Conservation (phyloP, 2,329 filamentous ascomycete genomes). For the Neonectria neomacrospora region DNA sequence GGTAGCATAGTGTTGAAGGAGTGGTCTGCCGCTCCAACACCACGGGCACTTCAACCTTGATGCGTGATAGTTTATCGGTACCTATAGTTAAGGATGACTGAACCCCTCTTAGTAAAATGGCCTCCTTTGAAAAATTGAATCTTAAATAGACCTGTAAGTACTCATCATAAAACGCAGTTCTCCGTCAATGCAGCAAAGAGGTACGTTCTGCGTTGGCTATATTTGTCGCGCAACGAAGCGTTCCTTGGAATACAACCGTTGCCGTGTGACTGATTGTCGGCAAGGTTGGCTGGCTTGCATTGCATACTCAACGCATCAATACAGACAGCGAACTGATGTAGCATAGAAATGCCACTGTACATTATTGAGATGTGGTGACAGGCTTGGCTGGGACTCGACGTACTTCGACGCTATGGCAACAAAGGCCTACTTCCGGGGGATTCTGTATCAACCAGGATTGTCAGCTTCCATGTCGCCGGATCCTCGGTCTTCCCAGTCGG, state of each 20-base stretch:
- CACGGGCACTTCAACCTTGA: too few species aligned
- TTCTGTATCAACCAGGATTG: not conserved
- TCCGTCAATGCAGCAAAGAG: too few species aligned
- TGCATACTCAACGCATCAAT: not conserved
- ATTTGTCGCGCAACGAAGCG: too few species aligned
- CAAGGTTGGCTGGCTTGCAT: not conserved
- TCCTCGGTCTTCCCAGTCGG: slow-evolving; percentile 22
- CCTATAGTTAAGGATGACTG: too few species aligned
- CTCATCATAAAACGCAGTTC: too few species aligned
- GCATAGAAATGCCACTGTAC: not conserved
- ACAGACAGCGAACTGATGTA: not conserved
- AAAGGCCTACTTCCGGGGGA: not conserved
- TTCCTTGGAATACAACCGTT: not conserved
- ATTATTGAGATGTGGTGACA: not conserved
- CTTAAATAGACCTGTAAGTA: too few species aligned
- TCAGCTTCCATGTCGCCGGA: slow-evolving; percentile 8
- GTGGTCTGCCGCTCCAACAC: too few species aligned
- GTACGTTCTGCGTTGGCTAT: too few species aligned
- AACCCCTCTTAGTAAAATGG: too few species aligned
- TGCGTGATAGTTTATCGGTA: too few species aligned
- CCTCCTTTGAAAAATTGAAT: too few species aligned
- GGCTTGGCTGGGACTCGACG: not conserved
- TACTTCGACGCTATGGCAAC: not conserved
- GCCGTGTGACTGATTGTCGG: not conserved
- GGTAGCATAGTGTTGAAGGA: too few species aligned